Evolutionary conservation across 2,329 filamentous ascomycete genomes (phyloP).

Genomic region (Curvularia sp.): DNA sequence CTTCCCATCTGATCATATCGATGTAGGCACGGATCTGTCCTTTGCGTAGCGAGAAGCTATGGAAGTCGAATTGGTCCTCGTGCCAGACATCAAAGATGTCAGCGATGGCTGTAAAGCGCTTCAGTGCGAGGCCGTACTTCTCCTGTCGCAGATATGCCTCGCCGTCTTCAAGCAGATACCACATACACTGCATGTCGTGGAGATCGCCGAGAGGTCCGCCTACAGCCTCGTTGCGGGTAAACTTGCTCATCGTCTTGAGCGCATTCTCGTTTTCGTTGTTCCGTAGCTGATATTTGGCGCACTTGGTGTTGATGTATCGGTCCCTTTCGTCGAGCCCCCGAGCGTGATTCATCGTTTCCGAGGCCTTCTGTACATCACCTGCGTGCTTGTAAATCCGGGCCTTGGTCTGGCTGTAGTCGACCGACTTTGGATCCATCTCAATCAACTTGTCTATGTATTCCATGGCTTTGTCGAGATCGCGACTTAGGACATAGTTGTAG

Average conservation of each 20-base stretch:
- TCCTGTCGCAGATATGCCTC: conserved; percentile 84
- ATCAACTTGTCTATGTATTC: conserved; percentile 86
- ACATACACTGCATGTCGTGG: conserved; percentile 97
- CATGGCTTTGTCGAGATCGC: conserved; percentile 81
- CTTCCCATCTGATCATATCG: conserved; percentile 97
- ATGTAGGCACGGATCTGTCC: conserved; percentile 94
- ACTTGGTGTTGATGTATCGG: conserved; percentile 97
- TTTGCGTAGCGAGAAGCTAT: conserved; percentile 95
- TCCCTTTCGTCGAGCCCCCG: conserved; percentile 86
- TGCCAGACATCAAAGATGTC: conserved; percentile 98
- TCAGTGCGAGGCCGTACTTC: conserved; percentile 84
- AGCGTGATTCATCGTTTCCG: conserved; percentile 87
- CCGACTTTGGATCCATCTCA: conserved; percentile 76
- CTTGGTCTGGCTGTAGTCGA: conserved; percentile 94
- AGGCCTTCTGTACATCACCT: conserved; percentile 79
- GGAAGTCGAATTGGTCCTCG: conserved; percentile 99
- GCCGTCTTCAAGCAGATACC: conserved; percentile 95
- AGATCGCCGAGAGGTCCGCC: conserved; percentile 90
- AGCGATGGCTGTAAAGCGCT: conserved; percentile 86
- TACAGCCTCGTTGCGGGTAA: conserved; percentile 88
- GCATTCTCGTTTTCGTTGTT: conserved; percentile 90
- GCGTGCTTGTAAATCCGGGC: conserved; percentile 93
- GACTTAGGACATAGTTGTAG: conserved; percentile 90
- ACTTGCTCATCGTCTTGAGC: conserved; percentile 87
- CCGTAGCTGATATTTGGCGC: conserved; percentile 93